Percentiles rank a stretch among this genome's conserved stretches.
Evolutionary conservation across 148 eudicot genomes (phyloP).

Genomic region (Cornus controversa): DNA sequence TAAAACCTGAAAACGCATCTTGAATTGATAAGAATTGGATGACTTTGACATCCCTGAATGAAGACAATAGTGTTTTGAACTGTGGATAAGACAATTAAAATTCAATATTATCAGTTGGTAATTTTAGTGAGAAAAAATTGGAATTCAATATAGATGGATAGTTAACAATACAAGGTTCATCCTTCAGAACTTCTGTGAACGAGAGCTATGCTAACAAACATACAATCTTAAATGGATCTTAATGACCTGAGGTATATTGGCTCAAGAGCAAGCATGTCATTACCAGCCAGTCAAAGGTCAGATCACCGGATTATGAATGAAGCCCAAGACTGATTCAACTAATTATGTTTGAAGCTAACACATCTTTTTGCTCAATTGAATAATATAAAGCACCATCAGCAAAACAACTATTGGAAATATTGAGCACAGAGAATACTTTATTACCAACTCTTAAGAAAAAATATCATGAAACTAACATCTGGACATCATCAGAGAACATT

Average conservation of each 20-base stretch:
- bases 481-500: too few species aligned
- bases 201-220: neutral
- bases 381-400: too few species aligned
- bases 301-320: neutral
- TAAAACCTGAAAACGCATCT: conserved; percentile 79
- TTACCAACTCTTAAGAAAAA: too few species aligned
- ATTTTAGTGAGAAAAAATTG: neutral
- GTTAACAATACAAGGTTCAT: neutral
- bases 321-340: neutral
- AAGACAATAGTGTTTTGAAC: conserved; percentile 55
- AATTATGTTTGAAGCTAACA: too few species aligned
- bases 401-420: too few species aligned
- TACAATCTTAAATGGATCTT: neutral
- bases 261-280: neutral
- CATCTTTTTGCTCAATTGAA: too few species aligned
- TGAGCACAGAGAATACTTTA: too few species aligned
- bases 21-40: conserved; percentile 82
- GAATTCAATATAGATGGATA: neutral
- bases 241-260: neutral
- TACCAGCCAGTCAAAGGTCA: neutral
- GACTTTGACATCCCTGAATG: conserved; percentile 73
- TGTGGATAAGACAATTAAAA: conserved; percentile 21
- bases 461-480: too few species aligned
- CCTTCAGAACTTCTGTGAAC: neutral
- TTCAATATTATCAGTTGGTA: neutral